Percentiles rank a stretch among this genome's conserved stretches.
These are phyloP conservation scores for Solanum okadae DNA, from an alignment of 257 asterid species.

Conservation along the genomic window DNA sequence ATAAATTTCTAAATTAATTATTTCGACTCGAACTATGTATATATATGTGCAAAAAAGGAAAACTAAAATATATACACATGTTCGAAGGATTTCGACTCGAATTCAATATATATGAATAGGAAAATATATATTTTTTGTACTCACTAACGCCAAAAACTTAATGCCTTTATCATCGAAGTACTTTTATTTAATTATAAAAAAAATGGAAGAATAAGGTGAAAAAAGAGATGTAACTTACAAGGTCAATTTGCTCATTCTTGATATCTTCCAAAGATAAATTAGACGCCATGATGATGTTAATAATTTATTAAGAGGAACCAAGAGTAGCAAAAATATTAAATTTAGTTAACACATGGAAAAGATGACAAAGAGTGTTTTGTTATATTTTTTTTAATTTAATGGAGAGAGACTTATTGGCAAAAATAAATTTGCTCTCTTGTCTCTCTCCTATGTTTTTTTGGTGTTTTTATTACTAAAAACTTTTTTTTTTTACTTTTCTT, in stretches of 20 bases:
- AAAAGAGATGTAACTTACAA: slow-evolving; percentile 31
- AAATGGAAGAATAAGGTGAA: no score
- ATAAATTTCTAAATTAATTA: not conserved
- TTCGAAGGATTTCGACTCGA: no score
- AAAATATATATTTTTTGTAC: not conserved
- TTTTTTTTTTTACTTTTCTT: not conserved
- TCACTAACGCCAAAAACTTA: not conserved
- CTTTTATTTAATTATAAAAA: not conserved
- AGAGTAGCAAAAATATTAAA: not conserved
- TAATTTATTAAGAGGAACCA: not conserved
- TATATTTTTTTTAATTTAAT: not conserved
- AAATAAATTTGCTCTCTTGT: not conserved
- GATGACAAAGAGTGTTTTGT: not conserved
- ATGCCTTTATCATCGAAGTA: not conserved
- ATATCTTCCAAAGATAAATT: slow-evolving; percentile 45
- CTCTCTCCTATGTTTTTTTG: not conserved
- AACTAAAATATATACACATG: not conserved
- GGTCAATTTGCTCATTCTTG: slow-evolving; percentile 52
- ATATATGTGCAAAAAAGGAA: not conserved
- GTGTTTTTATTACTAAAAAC: not conserved
- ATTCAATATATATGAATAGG: no score
- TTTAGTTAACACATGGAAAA: not conserved
- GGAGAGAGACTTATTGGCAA: slow-evolving; percentile 2
- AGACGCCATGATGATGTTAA: slow-evolving; percentile 28
- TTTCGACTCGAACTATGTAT: not conserved